phyloP scores from a whole-genome alignment of 495 filamentous ascomycete species.

The Zalerion maritima region DNA sequence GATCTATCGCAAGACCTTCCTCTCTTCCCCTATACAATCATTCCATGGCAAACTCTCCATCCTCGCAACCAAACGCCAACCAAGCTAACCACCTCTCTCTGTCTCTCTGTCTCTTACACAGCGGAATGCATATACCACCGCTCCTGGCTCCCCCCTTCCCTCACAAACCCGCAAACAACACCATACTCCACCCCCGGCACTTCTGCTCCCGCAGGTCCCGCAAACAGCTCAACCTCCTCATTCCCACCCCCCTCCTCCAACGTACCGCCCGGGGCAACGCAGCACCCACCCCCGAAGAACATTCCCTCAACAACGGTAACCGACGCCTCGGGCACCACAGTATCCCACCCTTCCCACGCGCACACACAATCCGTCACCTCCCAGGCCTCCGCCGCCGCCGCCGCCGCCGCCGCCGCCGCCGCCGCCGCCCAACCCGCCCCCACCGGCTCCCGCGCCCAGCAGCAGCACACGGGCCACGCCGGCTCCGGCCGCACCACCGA shows the following conservation, averaged over 20 bases:
- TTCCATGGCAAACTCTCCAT: neutral
- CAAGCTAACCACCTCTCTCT: neutral
- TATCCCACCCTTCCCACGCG: conserved; percentile 7
- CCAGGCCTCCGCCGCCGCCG: conserved; percentile 5
- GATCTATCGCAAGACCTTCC: conserved; percentile 1
- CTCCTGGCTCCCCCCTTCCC: conserved; percentile 38
- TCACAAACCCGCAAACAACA: conserved; percentile 8
- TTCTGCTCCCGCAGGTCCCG: conserved; percentile 5
- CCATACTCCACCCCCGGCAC: conserved; percentile 2
- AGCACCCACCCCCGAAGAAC: conserved; percentile 11
- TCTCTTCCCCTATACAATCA: neutral
- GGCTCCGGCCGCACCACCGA: conserved; percentile 50
- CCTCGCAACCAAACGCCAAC: no score
- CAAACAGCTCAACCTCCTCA: neutral
- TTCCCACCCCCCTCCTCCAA: neutral
- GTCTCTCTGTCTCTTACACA: conserved; percentile 5
- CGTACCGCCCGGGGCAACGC: conserved; percentile 13
- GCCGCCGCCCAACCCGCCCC: conserved; percentile 3
- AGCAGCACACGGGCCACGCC: conserved; percentile 8
- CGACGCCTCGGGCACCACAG: conserved; percentile 14
- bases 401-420: conserved; percentile 10
- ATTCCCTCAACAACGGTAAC: conserved; percentile 18
- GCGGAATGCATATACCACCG: conserved; percentile 97
- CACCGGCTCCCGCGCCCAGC: conserved; percentile 2
- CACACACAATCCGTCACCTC: conserved; percentile 6